These are phyloP conservation scores for Leishmania martiniquensis DNA, from an alignment of 208 protist species.

Conservation along the genomic window DNA sequence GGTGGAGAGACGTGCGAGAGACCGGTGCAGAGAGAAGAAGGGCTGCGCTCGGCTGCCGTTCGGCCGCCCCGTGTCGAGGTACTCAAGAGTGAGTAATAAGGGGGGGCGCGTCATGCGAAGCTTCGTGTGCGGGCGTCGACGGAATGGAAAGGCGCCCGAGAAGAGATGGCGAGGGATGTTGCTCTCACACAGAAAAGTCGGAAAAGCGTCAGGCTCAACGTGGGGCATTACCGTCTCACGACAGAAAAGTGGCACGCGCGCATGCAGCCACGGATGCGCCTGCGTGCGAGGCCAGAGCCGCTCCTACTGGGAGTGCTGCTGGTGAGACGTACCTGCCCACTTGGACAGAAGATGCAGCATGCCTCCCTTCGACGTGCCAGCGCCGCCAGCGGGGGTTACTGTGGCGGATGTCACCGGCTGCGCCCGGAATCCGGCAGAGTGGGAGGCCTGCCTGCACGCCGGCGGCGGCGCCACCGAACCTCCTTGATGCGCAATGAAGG, in stretches of 20 bases:
- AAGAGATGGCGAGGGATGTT: no score
- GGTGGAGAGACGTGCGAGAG: neutral
- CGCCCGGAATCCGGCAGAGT: neutral
- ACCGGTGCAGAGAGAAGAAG: neutral
- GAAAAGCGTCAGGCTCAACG: neutral
- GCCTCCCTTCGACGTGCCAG: constrained; percentile 1
- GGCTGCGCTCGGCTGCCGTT: no score
- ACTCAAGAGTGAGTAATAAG: no score
- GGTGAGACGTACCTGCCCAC: constrained; percentile 28
- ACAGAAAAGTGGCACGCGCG: constrained; percentile 4
- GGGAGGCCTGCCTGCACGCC: neutral
- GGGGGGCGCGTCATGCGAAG: no score
- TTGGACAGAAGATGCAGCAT: constrained; percentile 43
- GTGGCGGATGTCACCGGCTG: no score
- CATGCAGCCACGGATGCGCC: neutral
- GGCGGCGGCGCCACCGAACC: neutral
- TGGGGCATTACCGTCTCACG: neutral
- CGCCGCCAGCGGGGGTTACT: neutral
- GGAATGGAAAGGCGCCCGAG: no score
- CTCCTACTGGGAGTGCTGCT: neutral
- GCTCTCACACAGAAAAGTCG: neutral
- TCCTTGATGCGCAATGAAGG: constrained; percentile 17
- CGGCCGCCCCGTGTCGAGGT: no score
- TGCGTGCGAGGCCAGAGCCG: neutral
- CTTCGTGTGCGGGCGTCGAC: no score